These are phyloP conservation scores for Herpetomonas muscarum DNA, from an alignment of 208 protist genomes.

Conservation along the genomic window DNA sequence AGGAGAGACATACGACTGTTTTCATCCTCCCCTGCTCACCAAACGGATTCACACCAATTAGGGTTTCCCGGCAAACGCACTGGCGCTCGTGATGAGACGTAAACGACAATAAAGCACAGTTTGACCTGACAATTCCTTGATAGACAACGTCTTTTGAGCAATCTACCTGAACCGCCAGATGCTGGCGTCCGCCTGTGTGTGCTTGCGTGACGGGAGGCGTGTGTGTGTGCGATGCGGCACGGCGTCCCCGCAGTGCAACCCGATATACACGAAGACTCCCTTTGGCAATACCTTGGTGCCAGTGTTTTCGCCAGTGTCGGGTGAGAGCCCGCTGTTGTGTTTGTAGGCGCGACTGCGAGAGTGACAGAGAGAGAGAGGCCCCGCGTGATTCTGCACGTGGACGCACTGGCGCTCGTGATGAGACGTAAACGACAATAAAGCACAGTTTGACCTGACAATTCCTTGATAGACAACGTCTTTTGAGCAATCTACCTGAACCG, in stretches of 20 bases:
- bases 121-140: conserved; percentile 1
- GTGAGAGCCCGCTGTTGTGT: conserved; percentile 10
- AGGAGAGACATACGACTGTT: too few species aligned
- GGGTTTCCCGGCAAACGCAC: background rate
- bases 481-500: conserved; percentile 11
- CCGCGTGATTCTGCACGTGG: too few species aligned
- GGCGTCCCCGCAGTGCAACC: background rate
- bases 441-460: conserved; percentile 9
- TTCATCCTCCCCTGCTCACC: background rate
- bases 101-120: conserved; percentile 3
- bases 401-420: conserved; percentile 12
- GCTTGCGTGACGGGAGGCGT: too few species aligned
- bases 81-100: background rate
- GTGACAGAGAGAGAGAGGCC: background rate
- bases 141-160: conserved; percentile 4
- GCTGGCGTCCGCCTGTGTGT: too few species aligned
- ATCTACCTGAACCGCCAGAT: conserved; percentile 2
- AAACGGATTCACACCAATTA: background rate
- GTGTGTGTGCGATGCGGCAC: too few species aligned
- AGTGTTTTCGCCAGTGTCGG: conserved; percentile 6
- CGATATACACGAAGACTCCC: conserved; percentile 6
- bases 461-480: conserved; percentile 6
- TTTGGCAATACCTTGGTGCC: conserved; percentile 8
- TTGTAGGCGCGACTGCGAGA: background rate
- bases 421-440: conserved; percentile 3